These are phyloP conservation scores for Oidiodendron maius DNA, from an alignment of 495 filamentous ascomycete genomes.

Conservation along the genomic window DNA sequence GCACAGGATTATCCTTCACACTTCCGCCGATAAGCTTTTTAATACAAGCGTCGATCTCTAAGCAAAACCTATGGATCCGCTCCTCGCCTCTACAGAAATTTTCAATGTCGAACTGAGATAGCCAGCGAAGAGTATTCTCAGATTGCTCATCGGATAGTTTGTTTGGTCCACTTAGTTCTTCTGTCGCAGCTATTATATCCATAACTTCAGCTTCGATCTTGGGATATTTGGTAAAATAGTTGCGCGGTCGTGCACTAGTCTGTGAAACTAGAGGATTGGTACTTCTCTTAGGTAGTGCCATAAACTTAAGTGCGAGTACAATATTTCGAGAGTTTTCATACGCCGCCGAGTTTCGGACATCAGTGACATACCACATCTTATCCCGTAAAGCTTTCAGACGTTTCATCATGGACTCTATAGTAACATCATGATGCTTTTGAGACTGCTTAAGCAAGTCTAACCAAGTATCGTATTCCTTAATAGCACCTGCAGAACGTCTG, in stretches of 20 bases:
- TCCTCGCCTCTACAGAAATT: slow-evolving; percentile 97
- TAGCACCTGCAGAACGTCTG: slow-evolving; percentile 55
- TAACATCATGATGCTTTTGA: slow-evolving; percentile 60
- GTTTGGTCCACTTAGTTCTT: slow-evolving; percentile 82
- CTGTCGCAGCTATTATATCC: slow-evolving; percentile 76
- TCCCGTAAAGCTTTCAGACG: slow-evolving; percentile 67
- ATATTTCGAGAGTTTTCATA: slow-evolving; percentile 90
- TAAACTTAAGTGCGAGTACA: slow-evolving; percentile 82
- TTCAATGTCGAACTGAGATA: slow-evolving; percentile 74
- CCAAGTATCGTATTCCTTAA: slow-evolving; percentile 71
- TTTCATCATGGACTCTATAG: slow-evolving; percentile 62
- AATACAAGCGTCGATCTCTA: slow-evolving; percentile 83
- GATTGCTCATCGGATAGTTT: slow-evolving; percentile 97
- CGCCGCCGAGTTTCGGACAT: slow-evolving; percentile 83
- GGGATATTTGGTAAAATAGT: slow-evolving; percentile 55
- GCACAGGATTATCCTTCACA: slow-evolving; percentile 77
- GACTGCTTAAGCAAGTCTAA: slow-evolving; percentile 69
- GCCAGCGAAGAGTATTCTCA: slow-evolving; percentile 78
- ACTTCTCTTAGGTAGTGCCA: slow-evolving; percentile 60
- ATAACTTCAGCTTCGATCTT: slow-evolving; percentile 82
- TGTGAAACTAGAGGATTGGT: slow-evolving; percentile 20
- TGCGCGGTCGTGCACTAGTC: slow-evolving; percentile 29
- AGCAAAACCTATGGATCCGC: slow-evolving; percentile 88
- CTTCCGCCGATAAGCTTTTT: slow-evolving; percentile 82
- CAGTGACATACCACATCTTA: slow-evolving; percentile 99